Base-by-base conservation (phyloP, 2,329 filamentous ascomycete species). In the Sporothrix variecibatus region DNA sequence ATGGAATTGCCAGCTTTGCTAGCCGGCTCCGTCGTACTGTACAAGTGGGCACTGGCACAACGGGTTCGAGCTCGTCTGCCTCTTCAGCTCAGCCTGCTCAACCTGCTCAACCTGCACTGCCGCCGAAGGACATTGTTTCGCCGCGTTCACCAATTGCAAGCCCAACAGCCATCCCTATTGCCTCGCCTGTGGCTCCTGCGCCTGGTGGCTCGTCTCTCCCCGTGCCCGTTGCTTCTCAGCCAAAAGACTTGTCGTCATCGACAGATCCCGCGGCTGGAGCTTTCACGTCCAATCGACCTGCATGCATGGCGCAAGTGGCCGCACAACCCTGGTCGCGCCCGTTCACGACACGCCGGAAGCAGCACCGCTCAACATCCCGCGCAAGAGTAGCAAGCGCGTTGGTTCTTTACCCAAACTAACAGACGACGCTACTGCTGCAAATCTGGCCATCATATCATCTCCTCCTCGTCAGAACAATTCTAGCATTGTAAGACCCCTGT, bases 241-340 rank as follows among this genome's bases (percentile, higher is more conserved):
- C 67, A 53, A 69, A 23, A 17, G 67, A 69, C n/a, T 51, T 51
- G 28, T 51, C 67, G 46, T 53, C 67, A 20, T 38, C 75, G 3
- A 77, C 75, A 2, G 82, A 82, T 77, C 81, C 79, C 76, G 84
- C 79, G 15, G 83, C 79, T 1, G 77, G 79, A 28, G 81, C 81
- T 77, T 78, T 83, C 78, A 76, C 80, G 78, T 75, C 82, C 34
- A 84, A 79, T 71, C 84, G 86, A 28, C 89, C 90, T 5, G 86
- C 90, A 74, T 94, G 93, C 91, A 90, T 78, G 92, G 92, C 23
- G 89, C 90, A 51, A 94, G 90, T 80, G 93, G 93, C 38, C 88
- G 92, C 76, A 86, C 87, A 58, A 85, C 88, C 49, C 85, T 93
- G 73, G 87, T 93, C 46, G 86, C 87, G 62, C 90, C 92, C 3